Percentiles rank a stretch among this genome's conserved stretches.
Conservation (phyloP, 345 rosid species). For the Hirschfeldia incana region DNA sequence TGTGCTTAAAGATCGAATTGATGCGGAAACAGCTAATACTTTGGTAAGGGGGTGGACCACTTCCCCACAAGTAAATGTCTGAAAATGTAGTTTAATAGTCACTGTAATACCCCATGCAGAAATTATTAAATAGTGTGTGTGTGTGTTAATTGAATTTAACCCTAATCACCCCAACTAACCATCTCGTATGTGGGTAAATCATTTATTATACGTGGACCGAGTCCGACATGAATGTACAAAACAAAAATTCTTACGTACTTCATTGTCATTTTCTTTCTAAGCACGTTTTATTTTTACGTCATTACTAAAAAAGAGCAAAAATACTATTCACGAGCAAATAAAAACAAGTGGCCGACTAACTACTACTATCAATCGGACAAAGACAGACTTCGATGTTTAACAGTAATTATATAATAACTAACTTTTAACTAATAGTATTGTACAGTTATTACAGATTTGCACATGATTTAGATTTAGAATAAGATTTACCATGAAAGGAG, state of each 20-base stretch:
- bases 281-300: neutral
- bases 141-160: neutral
- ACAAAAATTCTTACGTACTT: neutral
- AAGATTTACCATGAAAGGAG: slow-evolving; percentile 38
- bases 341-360: neutral
- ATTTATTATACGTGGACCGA: neutral
- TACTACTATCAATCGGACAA: neutral
- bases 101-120: slow-evolving; percentile 6
- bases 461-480: neutral
- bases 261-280: neutral
- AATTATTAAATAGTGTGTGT: neutral
- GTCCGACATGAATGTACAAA: neutral
- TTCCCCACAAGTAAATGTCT: neutral
- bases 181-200: neutral
- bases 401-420: neutral
- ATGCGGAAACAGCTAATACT: neutral
- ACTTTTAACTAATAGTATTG: neutral
- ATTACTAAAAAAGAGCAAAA: neutral
- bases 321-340: neutral
- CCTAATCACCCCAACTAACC: neutral
- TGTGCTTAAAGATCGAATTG: neutral
- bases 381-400: neutral
- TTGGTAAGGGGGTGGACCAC: neutral
- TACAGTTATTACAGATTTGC: neutral
- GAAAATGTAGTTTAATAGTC: neutral